Percentiles rank a stretch among this genome's conserved stretches.
Conservation (phyloP, 192 early-diverging fungal species). For the Gaertneriomyces semiglobifer region DNA sequence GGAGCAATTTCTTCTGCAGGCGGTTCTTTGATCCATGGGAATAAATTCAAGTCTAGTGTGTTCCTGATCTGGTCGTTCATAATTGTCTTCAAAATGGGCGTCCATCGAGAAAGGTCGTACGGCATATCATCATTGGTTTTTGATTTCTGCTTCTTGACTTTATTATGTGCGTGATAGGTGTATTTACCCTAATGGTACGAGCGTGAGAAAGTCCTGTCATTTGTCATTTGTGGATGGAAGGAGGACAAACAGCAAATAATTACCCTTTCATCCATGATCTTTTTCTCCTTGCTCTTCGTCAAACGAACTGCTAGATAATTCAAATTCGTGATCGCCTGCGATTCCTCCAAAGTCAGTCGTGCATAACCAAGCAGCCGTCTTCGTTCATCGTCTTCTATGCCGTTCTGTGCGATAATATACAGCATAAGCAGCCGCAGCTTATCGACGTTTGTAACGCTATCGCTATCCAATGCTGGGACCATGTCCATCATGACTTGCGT, state of each 20-base stretch:
- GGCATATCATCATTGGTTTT: conserved; percentile 52
- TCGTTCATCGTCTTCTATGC: conserved; percentile 68
- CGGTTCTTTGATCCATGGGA: conserved; percentile 63
- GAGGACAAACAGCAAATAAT: neutral
- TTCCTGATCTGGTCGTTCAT: conserved; percentile 56
- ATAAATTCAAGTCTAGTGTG: conserved; percentile 55
- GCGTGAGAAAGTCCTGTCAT: neutral
- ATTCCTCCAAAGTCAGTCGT: conserved; percentile 66
- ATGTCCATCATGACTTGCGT: conserved; percentile 72
- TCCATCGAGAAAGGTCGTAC: conserved; percentile 75
- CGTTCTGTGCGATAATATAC: conserved; percentile 77
- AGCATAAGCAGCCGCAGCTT: conserved; percentile 77
- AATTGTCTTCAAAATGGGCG: conserved; percentile 69
- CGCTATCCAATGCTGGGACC: conserved; percentile 72
- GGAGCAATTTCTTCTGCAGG: conserved; percentile 35
- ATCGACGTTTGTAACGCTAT: conserved; percentile 60
- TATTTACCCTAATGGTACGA: conserved; percentile 32
- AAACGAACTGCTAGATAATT: conserved; percentile 60
- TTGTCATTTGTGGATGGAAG: neutral
- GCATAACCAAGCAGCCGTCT: conserved; percentile 66
- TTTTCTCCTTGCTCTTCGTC: conserved; percentile 48
- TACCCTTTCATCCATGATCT: conserved; percentile 35
- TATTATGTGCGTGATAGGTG: conserved; percentile 52
- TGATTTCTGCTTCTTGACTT: conserved; percentile 45
- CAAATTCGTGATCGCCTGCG: conserved; percentile 77